Percentiles rank a stretch among this genome's conserved stretches.
Conservation (phyloP, 2,329 filamentous ascomycete species). For the Colletotrichum spinosum region DNA sequence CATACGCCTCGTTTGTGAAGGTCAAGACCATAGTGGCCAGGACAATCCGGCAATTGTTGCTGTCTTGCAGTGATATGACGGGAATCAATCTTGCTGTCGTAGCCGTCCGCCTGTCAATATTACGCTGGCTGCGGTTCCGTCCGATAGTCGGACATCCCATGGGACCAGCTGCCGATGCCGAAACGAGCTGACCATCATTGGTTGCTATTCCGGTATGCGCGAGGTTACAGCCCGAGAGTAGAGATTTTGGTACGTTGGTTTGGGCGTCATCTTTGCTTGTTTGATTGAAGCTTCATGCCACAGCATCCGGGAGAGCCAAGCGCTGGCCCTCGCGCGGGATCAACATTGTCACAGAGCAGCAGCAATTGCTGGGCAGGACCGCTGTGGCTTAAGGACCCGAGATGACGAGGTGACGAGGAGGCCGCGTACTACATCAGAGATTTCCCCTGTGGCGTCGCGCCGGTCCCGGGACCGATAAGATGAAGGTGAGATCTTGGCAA, state of each 20-base stretch:
- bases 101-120: background rate
- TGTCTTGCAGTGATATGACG: too few relatives aligned
- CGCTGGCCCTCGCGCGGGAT: conserved; percentile 7
- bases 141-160: background rate
- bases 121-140: background rate
- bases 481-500: conserved; percentile 12
- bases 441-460: conserved; percentile 29
- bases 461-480: conserved; percentile 18
- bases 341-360: background rate
- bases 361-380: conserved; percentile 1
- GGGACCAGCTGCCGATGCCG: background rate
- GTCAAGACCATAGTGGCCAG: background rate
- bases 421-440: conserved; percentile 12
- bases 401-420: conserved; percentile 2
- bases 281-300: conserved; percentile 21
- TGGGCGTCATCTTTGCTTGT: conserved; percentile 22
- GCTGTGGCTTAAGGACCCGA: conserved; percentile 20
- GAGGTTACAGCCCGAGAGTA: background rate
- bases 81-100: background rate
- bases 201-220: conserved; percentile 23
- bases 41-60: too few relatives aligned
- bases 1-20: conserved; percentile 7
- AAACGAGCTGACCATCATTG: conserved; percentile 5
- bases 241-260: background rate
- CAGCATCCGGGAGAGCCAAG: conserved; percentile 7